Base-by-base conservation (phyloP, 225 moss, liverwort and hornwort genomes). In the Pleurozium schreberi region DNA sequence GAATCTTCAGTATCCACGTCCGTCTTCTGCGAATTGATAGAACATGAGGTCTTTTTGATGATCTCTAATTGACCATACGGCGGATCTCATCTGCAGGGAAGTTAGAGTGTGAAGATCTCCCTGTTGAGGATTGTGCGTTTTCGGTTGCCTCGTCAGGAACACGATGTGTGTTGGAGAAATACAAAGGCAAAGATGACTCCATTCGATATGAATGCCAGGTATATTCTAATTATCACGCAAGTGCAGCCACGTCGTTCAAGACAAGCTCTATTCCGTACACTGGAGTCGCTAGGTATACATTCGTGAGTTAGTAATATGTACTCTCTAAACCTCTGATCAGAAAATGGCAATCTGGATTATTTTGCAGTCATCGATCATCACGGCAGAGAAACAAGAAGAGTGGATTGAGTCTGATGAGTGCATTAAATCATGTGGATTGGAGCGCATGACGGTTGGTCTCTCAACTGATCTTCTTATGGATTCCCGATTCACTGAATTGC, bases 371-470 rank as follows among this genome's bases (percentile, higher is more conserved):
- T 98, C 98, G 9, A 85, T 92, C 45, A 96, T 96, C n/a, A 92
- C 90, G 90, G 95, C 79, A 49, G 95, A 92, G 84, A 95, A 92
- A 79, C 92, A 93, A 84, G 88, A 90, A 78, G 98, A 96, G 81
- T 98, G 96, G 98, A 95, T 97, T 43, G 98, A 98, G 70, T 95
- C 98, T 8, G 95, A 97, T 68, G 95, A 98, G 83, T 97, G 98
- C 88, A 86, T 98, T 33, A 93, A 90, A 84, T 91, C 92, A 40
- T 98, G 98, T 87, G 98, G 98, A 43, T 87, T 98, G 58, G 97
- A 98, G 88, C 93, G 96, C 89, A 93, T 93, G 81, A 89, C 96
- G 4, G 96, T 95, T 34, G 98, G 98, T 43, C 90, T 97, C 43
- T 98, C 97, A 53, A 98, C 96, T 14, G 97, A 98, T 87, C 88